These are phyloP conservation scores for Debaryomyces fabryi DNA, from an alignment of 1,139 yeast species.

Conservation along the genomic window DNA sequence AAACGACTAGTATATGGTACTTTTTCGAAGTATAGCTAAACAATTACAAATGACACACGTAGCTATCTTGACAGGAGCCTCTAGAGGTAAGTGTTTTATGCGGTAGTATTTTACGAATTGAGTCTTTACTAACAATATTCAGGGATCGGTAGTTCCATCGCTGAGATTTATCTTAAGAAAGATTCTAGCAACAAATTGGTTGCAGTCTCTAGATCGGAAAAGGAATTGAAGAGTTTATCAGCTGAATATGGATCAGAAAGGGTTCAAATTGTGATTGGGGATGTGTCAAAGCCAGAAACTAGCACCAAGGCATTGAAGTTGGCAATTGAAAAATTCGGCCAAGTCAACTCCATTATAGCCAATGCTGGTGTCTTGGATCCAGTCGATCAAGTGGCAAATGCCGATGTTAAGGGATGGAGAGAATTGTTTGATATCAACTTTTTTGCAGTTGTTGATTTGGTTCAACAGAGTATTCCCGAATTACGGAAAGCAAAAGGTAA, in stretches of 20 bases:
- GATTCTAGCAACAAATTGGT: conserved; percentile 51
- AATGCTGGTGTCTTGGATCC: conserved; percentile 92
- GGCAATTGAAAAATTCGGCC: conserved; percentile 58
- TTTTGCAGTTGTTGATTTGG: conserved; percentile 71
- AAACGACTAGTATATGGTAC: not conserved
- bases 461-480: conserved; percentile 59
- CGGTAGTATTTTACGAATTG: not conserved
- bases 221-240: conserved; percentile 46
- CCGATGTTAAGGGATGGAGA: conserved; percentile 61
- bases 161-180: conserved; percentile 49
- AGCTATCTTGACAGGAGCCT: conserved; percentile 70
- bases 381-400: conserved; percentile 57
- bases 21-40: not conserved
- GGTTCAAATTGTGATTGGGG: conserved; percentile 66
- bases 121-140: conserved; percentile 18
- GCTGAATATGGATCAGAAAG: conserved; percentile 48
- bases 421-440: conserved; percentile 72
- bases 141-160: conserved; percentile 82
- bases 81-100: conserved; percentile 43
- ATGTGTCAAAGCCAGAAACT: conserved; percentile 51
- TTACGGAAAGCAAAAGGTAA: conserved; percentile 61
- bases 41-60: conserved; percentile 12
- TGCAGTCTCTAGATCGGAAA: conserved; percentile 72
- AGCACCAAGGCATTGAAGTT: conserved; percentile 43
- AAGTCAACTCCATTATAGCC: conserved; percentile 69